phyloP scores from a whole-genome alignment of 352 stramenopile species.

The Pythium vanterpoolii region DNA sequence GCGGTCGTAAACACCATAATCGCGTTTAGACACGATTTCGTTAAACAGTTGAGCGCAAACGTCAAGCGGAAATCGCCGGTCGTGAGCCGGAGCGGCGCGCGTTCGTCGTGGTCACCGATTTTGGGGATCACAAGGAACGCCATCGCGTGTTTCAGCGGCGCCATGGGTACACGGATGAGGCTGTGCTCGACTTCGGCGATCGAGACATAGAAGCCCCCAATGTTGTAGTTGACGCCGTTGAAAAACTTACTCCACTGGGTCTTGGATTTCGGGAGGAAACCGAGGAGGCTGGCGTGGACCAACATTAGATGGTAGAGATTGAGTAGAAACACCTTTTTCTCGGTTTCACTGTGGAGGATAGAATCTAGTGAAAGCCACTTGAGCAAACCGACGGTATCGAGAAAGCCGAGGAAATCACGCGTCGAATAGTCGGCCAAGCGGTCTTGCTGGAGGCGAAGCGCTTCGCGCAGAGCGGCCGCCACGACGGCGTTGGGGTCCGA shows the following conservation, averaged over 20 bases:
- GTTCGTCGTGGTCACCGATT: constrained; percentile 29
- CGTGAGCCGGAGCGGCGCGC: constrained; percentile 26
- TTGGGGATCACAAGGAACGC: constrained; percentile 44
- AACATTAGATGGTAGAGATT: constrained; percentile 58
- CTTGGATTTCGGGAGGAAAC: constrained; percentile 42
- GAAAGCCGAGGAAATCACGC: constrained; percentile 33
- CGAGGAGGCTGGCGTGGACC: constrained; percentile 40
- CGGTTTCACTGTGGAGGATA: constrained; percentile 18
- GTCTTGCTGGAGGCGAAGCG: constrained; percentile 21
- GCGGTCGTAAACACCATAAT: constrained; percentile 57
- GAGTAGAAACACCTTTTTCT: constrained; percentile 46
- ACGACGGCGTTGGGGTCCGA: constrained; percentile 24
- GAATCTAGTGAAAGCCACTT: constrained; percentile 27
- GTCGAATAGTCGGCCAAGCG: constrained; percentile 27
- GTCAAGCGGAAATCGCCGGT: constrained; percentile 45
- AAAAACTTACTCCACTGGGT: constrained; percentile 58
- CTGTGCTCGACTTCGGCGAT: constrained; percentile 59
- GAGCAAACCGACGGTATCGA: constrained; percentile 32
- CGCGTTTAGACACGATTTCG: constrained; percentile 35
- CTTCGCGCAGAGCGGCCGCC: constrained; percentile 12
- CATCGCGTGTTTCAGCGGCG: constrained; percentile 33
- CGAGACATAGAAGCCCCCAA: constrained; percentile 42
- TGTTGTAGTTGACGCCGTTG: constrained; percentile 48
- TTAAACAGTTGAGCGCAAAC: constrained; percentile 63
- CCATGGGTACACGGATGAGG: constrained; percentile 43